phyloP scores from a whole-genome alignment of 805 yeast species.

The Wickerhamomyces alni region DNA sequence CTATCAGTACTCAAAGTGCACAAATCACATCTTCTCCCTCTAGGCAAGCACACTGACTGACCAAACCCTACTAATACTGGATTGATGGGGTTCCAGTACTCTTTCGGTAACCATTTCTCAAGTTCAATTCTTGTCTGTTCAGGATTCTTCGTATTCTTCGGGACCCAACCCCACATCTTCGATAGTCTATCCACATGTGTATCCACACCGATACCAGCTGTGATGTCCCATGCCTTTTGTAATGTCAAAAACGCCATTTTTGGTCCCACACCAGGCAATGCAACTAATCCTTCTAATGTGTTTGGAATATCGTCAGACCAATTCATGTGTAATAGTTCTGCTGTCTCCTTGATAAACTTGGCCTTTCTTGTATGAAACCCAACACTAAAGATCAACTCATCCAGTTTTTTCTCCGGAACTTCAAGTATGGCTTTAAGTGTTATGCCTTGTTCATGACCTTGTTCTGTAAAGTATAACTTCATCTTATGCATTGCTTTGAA shows the following conservation, averaged over 20 bases:
- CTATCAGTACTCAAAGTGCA: constrained; percentile 51
- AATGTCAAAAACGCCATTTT: constrained; percentile 84
- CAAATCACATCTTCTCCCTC: constrained; percentile 62
- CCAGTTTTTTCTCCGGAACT: constrained; percentile 52
- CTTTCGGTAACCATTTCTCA: constrained; percentile 68
- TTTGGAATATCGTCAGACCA: constrained; percentile 69
- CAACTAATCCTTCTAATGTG: constrained; percentile 54
- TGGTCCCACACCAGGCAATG: constrained; percentile 91
- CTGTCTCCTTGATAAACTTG: constrained; percentile 54
- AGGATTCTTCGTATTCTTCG: constrained; percentile 48
- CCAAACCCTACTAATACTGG: constrained; percentile 92
- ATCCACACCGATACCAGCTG: constrained; percentile 88
- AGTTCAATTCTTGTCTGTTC: constrained; percentile 66
- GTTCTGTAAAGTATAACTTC: constrained; percentile 38
- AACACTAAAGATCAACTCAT: constrained; percentile 63
- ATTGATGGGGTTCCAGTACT: constrained; percentile 79
- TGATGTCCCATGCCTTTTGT: constrained; percentile 77
- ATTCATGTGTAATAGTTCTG: constrained; percentile 42
- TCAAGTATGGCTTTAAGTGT: constrained; percentile 47
- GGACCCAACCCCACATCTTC: constrained; percentile 77
- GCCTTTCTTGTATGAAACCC: constrained; percentile 88
- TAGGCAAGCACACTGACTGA: constrained; percentile 76
- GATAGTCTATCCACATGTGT: constrained; percentile 82
- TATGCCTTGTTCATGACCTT: constrained; percentile 45
- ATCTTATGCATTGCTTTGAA: constrained; percentile 62